Evolutionary conservation across 305 asterid genomes (phyloP).

Genomic region (Solanum hybrid): DNA sequence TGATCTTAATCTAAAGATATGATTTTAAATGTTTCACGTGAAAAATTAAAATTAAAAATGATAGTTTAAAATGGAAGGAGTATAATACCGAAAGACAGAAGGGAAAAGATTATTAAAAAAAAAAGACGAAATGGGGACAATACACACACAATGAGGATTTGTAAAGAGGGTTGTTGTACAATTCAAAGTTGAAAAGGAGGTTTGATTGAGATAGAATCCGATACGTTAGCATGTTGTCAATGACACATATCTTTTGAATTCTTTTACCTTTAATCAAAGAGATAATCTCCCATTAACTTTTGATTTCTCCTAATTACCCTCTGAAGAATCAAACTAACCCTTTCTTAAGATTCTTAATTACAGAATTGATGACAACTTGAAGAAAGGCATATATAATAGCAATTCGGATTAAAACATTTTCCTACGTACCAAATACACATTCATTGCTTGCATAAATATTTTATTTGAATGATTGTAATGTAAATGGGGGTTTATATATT

Average conservation of each 20-base stretch:
- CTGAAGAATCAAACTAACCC: neutral
- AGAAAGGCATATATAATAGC: neutral
- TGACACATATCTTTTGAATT: neutral
- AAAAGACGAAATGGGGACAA: neutral
- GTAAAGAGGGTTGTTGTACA: neutral
- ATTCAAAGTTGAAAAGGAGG: neutral
- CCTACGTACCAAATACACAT: neutral
- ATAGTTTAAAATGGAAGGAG: rapidly evolving
- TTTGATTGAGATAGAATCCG: neutral
- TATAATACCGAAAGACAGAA: neutral
- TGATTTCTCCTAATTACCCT: neutral
- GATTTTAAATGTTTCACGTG: rapidly evolving
- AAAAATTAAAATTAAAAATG: no score
- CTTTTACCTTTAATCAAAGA: neutral
- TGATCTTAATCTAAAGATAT: no score
- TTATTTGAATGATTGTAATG: neutral
- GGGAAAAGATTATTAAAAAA: neutral
- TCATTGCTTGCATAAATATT: neutral
- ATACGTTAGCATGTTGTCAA: neutral
- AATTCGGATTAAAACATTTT: neutral
- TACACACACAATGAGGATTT: neutral
- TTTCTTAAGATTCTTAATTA: neutral
- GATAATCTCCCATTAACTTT: neutral
- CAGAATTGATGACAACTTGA: neutral
- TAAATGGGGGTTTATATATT: neutral